phyloP scores from a whole-genome alignment of 257 asterid species.

The Gentiana macrophylla region DNA sequence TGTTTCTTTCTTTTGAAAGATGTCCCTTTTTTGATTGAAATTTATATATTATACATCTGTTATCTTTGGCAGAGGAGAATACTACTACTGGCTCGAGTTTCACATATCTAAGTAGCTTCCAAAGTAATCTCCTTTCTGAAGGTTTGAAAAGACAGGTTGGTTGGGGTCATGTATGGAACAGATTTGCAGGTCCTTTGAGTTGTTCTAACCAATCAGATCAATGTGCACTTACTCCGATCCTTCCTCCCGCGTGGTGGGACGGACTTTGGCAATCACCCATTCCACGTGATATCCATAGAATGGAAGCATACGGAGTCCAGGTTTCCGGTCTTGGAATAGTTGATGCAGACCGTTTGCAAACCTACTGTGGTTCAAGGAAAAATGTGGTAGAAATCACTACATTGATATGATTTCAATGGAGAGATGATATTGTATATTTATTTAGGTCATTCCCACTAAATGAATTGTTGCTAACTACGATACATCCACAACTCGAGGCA shows the following conservation, averaged over 20 bases:
- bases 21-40: neutral
- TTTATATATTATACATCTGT: neutral
- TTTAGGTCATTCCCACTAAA: no score
- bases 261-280: constrained; percentile 98
- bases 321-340: constrained; percentile 65
- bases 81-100: constrained; percentile 32
- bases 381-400: constrained; percentile 16
- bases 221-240: constrained; percentile 81
- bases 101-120: constrained; percentile 82
- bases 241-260: constrained; percentile 98
- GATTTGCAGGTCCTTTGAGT: constrained; percentile 81
- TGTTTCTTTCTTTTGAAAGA: constrained; percentile 1
- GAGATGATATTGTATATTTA: no score
- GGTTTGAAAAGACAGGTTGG: constrained; percentile 79
- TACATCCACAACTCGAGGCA: no score
- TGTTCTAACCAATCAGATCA: constrained; percentile 59
- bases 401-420: constrained; percentile 22
- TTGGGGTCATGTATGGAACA: constrained; percentile 97
- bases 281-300: constrained; percentile 54
- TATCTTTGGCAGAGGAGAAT: constrained; percentile 33
- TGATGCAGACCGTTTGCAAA: constrained; percentile 32
- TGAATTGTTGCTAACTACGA: no score
- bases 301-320: constrained; percentile 70
- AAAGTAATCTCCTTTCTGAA: constrained; percentile 49
- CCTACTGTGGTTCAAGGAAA: constrained; percentile 45